Conservation (phyloP, 768 basidiomycete species). For the Pleurotus tuoliensis region DNA sequence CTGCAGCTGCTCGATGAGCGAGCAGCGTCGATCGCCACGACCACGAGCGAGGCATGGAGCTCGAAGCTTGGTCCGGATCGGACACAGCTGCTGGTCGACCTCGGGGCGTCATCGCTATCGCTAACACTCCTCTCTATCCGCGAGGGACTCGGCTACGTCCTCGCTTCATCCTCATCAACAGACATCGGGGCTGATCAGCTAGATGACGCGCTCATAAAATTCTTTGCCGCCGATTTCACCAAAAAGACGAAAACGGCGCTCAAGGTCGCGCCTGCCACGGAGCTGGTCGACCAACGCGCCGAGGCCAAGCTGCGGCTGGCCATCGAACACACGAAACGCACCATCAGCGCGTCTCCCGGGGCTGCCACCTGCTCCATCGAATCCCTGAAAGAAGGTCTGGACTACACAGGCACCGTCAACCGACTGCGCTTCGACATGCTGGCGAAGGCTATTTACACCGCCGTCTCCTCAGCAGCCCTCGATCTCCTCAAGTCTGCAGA, state of each 20-base stretch:
- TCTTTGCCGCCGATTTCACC: slow-evolving; percentile 93
- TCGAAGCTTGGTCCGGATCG: slow-evolving; percentile 51
- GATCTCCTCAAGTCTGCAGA: slow-evolving; percentile 48
- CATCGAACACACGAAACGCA: slow-evolving; percentile 92
- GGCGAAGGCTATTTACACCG: slow-evolving; percentile 54
- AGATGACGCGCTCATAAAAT: slow-evolving; percentile 80
- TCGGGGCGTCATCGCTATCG: slow-evolving; percentile 71
- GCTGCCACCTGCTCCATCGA: slow-evolving; percentile 92
- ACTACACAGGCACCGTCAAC: slow-evolving; percentile 69
- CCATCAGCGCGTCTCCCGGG: slow-evolving; percentile 79
- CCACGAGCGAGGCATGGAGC: slow-evolving; percentile 43
- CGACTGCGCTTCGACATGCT: slow-evolving; percentile 63
- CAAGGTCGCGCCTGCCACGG: slow-evolving; percentile 54
- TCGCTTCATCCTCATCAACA: slow-evolving; percentile 49
- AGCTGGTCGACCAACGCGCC: slow-evolving; percentile 70
- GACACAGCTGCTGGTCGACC: slow-evolving; percentile 77
- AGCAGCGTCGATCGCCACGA: slow-evolving; percentile 66
- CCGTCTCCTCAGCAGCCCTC: slow-evolving; percentile 46
- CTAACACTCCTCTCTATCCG: slow-evolving; percentile 71
- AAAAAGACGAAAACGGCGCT: slow-evolving; percentile 89
- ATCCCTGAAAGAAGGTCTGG: slow-evolving; percentile 89
- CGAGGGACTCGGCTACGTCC: slow-evolving; percentile 64
- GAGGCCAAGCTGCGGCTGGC: slow-evolving; percentile 92
- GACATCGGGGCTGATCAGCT: slow-evolving; percentile 65
- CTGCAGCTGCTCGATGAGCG: slow-evolving; percentile 87